Conservation (phyloP, 352 stramenopile genomes). For the Phytophthora lateralis region DNA sequence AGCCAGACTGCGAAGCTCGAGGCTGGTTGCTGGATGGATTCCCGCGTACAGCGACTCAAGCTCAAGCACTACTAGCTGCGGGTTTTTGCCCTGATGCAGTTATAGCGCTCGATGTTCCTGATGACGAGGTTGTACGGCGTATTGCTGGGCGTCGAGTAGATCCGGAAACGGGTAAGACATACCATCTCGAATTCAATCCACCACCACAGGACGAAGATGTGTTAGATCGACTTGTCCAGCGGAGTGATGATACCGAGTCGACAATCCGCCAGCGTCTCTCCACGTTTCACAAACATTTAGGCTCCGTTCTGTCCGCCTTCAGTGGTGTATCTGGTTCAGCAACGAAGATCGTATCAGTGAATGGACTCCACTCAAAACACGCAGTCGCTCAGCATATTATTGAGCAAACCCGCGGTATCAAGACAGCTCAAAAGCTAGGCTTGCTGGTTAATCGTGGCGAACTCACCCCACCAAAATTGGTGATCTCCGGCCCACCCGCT, state of each 20-base stretch:
- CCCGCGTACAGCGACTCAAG: slow-evolving; percentile 88
- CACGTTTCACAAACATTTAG: slow-evolving; percentile 86
- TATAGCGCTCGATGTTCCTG: slow-evolving; percentile 93
- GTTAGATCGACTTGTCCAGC: slow-evolving; percentile 80
- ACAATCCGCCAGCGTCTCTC: slow-evolving; percentile 90
- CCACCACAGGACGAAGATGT: slow-evolving; percentile 72
- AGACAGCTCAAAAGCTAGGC: slow-evolving; percentile 47
- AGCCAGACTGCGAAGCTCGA: slow-evolving; percentile 79
- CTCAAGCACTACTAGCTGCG: slow-evolving; percentile 77
- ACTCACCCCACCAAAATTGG: slow-evolving; percentile 74
- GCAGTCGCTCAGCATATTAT: slow-evolving; percentile 41
- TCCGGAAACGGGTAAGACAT: slow-evolving; percentile 93
- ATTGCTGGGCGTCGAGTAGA: slow-evolving; percentile 97
- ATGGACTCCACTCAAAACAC: slow-evolving; percentile 55
- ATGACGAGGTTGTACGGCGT: slow-evolving; percentile 95
- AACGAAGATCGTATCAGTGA: slow-evolving; percentile 47
- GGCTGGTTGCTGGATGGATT: slow-evolving; percentile 96
- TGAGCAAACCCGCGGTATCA: slow-evolving; percentile 42
- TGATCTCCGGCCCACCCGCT: slow-evolving; percentile 91
- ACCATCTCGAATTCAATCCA: slow-evolving; percentile 97
- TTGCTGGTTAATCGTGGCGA: slow-evolving; percentile 51
- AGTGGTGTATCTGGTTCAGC: slow-evolving; percentile 9
- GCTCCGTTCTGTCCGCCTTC: slow-evolving; percentile 54
- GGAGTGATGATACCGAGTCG: slow-evolving; percentile 93
- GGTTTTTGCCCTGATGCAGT: slow-evolving; percentile 91